Evolutionary conservation across 768 basidiomycete genomes (phyloP).

Genomic region (Leccinellum albellum): DNA sequence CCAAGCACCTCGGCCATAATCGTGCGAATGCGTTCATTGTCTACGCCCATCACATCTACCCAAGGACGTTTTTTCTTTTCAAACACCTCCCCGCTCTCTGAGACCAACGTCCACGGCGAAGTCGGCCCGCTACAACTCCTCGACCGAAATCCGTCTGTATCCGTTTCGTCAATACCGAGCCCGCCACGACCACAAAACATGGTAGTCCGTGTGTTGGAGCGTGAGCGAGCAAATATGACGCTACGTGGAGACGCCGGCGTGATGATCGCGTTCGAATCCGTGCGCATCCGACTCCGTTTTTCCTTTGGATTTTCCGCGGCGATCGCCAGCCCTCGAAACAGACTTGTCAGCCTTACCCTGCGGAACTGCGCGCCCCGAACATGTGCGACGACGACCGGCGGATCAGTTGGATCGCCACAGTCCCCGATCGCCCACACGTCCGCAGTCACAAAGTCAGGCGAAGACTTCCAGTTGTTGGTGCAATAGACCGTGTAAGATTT

Average conservation of each 20-base stretch:
- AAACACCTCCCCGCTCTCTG: constrained; percentile 21
- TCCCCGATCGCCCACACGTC: constrained; percentile 50
- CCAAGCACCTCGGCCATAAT: constrained; percentile 47
- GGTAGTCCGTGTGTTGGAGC: constrained; percentile 22
- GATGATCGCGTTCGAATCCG: constrained; percentile 27
- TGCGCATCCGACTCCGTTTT: constrained; percentile 15
- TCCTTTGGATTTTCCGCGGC: constrained; percentile 23
- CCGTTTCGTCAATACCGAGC: constrained; percentile 6
- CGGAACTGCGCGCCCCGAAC: constrained; percentile 59
- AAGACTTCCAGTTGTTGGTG: constrained; percentile 40
- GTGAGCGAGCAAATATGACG: constrained; percentile 29
- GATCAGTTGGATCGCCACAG: constrained; percentile 13
- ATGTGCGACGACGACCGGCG: constrained; percentile 47
- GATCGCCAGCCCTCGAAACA: constrained; percentile 44
- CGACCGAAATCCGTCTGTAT: constrained; percentile 2
- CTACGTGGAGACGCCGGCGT: constrained; percentile 24
- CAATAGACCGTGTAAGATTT: constrained; percentile 51
- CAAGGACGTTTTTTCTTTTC: not conserved
- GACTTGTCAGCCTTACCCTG: constrained; percentile 45
- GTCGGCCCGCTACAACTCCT: constrained; percentile 19
- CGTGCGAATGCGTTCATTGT: constrained; percentile 28
- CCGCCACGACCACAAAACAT: constrained; percentile 1
- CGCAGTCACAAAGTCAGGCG: constrained; percentile 43
- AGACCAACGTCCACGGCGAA: constrained; percentile 40
- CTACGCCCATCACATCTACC: not conserved